Evolutionary conservation across 1,284 basidiomycete species (phyloP).

Genomic region (Austroboletus novae-zelandiae): DNA sequence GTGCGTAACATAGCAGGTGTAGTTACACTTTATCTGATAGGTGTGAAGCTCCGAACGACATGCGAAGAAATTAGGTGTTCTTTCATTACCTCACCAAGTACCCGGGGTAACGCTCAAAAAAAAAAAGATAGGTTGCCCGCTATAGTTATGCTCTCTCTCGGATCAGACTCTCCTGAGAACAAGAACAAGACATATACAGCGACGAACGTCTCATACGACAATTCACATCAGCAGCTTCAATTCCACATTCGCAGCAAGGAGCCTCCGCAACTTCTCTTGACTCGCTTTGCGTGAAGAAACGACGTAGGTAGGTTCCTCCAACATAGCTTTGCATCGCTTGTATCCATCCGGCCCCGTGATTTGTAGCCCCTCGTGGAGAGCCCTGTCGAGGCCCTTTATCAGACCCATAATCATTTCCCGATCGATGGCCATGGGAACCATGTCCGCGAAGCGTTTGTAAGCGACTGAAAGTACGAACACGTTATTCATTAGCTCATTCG

Average conservation of each 20-base stretch:
- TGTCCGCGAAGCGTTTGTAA: conserved; percentile 67
- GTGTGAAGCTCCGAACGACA: too few relatives aligned
- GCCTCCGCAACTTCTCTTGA: conserved; percentile 49
- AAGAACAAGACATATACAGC: too few relatives aligned
- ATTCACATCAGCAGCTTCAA: conserved; percentile 30
- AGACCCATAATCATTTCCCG: conserved; percentile 53
- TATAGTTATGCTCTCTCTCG: too few relatives aligned
- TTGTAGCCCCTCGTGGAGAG: conserved; percentile 43
- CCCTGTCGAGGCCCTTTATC: conserved; percentile 42
- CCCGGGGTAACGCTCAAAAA: too few relatives aligned
- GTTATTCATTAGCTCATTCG: neutral
- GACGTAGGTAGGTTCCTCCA: conserved; percentile 54
- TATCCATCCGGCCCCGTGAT: conserved; percentile 33
- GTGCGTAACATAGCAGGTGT: too few relatives aligned
- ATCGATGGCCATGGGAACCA: conserved; percentile 63
- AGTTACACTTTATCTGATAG: too few relatives aligned
- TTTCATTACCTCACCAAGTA: too few relatives aligned
- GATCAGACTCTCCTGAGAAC: too few relatives aligned
- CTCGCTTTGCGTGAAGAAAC: conserved; percentile 48
- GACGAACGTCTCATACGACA: too few relatives aligned
- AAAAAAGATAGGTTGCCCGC: too few relatives aligned
- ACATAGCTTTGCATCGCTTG: conserved; percentile 43
- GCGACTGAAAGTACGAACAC: conserved; percentile 44
- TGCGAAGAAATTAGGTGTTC: too few relatives aligned
- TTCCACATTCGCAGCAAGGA: conserved; percentile 51